A percentile compares a stretch with the other conserved stretches of the same genome.
phyloP scores from a whole-genome alignment of 139 green algal genomes.

The Chloropicon primus region DNA sequence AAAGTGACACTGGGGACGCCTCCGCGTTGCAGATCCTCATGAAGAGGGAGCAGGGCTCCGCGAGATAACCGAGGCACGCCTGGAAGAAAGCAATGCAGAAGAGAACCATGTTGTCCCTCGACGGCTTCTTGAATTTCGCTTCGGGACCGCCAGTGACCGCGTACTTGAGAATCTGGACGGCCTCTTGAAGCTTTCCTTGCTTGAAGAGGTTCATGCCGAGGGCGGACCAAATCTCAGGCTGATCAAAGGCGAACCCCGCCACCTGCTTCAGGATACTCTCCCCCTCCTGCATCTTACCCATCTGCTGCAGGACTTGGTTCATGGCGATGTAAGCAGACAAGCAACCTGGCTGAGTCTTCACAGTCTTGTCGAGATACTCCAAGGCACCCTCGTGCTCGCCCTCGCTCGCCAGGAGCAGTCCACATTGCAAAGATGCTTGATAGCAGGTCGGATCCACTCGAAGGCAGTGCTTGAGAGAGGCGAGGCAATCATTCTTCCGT shows the following conservation, averaged over 20 bases:
- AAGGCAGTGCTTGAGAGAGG: neutral
- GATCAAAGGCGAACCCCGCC: neutral
- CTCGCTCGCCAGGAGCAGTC: neutral
- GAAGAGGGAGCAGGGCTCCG: neutral
- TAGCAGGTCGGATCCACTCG: neutral
- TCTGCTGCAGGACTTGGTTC: neutral
- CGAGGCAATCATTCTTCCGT: neutral
- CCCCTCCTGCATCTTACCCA: neutral
- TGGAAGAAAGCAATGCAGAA: neutral
- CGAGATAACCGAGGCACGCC: neutral
- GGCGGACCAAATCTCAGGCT: neutral
- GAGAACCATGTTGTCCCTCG: neutral
- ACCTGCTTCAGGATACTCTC: neutral
- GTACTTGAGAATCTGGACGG: neutral
- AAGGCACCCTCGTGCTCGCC: neutral
- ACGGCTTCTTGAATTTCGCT: neutral
- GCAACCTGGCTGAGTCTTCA: neutral
- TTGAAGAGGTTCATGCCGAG: neutral
- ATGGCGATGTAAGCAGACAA: neutral
- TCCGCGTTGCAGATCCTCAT: neutral
- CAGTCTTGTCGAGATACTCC: neutral
- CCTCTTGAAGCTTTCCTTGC: neutral
- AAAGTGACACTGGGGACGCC: neutral
- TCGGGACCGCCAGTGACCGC: neutral
- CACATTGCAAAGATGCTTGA: neutral